Evolutionary conservation across 768 basidiomycete genomes (phyloP), one percentile per base, ranked within the genome.

Genomic region (Leucosporidium creatinivorum): DNA sequence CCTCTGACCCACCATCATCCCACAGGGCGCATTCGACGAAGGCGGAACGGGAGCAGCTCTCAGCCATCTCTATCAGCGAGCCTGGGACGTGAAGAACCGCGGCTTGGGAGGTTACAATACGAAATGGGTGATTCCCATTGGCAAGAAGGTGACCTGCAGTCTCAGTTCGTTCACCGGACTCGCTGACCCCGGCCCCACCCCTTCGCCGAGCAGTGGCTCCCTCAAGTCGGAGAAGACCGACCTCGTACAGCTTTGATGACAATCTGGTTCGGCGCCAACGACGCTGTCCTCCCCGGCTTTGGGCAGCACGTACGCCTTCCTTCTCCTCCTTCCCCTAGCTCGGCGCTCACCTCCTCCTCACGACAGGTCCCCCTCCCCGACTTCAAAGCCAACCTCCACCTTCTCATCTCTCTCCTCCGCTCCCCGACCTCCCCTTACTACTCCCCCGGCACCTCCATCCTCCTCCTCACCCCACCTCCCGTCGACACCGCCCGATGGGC

Each of bases 231-330:
- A 7, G 64, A 66, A 25, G 39, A 50, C 12, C 58, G 60, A 4
- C 67, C 68, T 9, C 26, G 52, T 31, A 68, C 66, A 49, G 23
- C 39, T 2, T 31, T 73, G 21, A 36, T 73, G n/a, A 1, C 30
- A 25, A 65, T 73, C 50, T 73, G 72, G 72, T 68, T 69, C 64
- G 72, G 72, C 36, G 72, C 72, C 21, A 73, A 73, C 66, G 72
- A 73, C 56, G 69, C 72, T 0, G 51, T 57, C 7, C 39, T 70
- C 3, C 63, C 68, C 0, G 61, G 62, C 1, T 54, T 48, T 3
- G 68, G 68, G 2, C 71, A 72, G 15, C 26, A 65, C 0, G 71
- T 72, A 1, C 36, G 67, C 18, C 18, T 19, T 36, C 19, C 26
- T 19, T 15, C 25, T 30, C 12, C 25, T 17, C 30, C 31, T 13